Base-by-base conservation (phyloP, 2,329 filamentous ascomycete genomes). In the Trichoderma breve region DNA sequence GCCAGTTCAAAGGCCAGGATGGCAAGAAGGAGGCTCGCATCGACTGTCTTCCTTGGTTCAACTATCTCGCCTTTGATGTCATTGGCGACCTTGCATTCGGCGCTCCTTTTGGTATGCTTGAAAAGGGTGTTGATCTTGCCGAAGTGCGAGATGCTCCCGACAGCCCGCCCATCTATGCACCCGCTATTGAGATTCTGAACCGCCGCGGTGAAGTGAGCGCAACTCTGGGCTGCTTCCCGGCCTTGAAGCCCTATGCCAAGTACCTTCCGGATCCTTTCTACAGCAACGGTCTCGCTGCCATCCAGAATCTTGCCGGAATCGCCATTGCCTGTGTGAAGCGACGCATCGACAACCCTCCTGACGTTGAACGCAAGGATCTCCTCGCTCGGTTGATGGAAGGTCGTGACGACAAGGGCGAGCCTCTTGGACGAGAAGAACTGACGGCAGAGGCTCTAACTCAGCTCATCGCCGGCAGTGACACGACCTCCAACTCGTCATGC, bases 391-490 rank as follows among this genome's bases (percentile, higher is more conserved):
- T 98, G 11, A 95, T 97, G 89, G 92, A 97, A 81, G 94, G 93
- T 62, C 91, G 92, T 71, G 93, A 97, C 79, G 91, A 93, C 73
- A 91, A 89, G 28, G 94, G 94, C 71, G 84, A 93, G 72, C 91
- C 89, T 12, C 87, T 97, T 0, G 91, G 92, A 5, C 88, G 92
- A 30, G 88, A 92, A 76, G 94, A 97, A 79, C 86, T 97, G 67
- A 97, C 93, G 0, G 94, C 94, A 43, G 95, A 97, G 83, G 94
- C 94, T 0, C 84, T 97, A 30, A 97, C 94, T 0, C 94, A 97
- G 81, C 87, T 97, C 55, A 97, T 94, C 76, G 92, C 92, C 1
- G 92, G 92, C 30, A 90, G 87, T 57, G 92, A 94, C 80, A 94
- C 92, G 0, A 94, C 91, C 0, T 91, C 89, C 66, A 94, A 94